Evolutionary conservation across 106 monocot genomes (phyloP).

Genomic region (Amphibolis antarctica): DNA sequence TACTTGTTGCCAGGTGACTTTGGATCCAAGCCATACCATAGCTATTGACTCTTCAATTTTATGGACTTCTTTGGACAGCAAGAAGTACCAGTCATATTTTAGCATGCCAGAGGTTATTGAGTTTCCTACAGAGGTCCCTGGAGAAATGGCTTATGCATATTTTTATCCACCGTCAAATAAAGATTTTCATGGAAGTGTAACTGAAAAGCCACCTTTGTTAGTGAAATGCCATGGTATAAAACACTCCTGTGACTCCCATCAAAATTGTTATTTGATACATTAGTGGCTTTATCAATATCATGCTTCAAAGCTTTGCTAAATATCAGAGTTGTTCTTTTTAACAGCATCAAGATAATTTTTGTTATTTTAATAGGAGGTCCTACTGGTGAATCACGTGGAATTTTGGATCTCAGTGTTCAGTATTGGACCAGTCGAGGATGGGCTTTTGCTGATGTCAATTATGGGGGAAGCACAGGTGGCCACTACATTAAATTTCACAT

Average conservation of each 20-base stretch:
- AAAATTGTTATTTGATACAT: neutral
- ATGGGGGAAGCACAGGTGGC: slow-evolving; percentile 94
- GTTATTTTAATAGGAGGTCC: slow-evolving; percentile 64
- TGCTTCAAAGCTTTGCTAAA: neutral
- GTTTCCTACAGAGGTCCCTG: slow-evolving; percentile 60
- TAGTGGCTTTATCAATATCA: neutral
- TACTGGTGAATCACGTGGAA: slow-evolving; percentile 58
- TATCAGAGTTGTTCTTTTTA: neutral
- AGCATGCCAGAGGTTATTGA: slow-evolving; percentile 75
- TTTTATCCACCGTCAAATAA: slow-evolving; percentile 76
- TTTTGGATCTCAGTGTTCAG: slow-evolving; percentile 64
- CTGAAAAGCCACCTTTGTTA: slow-evolving; percentile 85
- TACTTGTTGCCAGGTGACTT: slow-evolving; percentile 30
- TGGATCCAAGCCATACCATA: slow-evolving; percentile 36
- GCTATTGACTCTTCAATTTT: slow-evolving; percentile 32
- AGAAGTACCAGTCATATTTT: slow-evolving; percentile 45
- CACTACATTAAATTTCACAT: no score
- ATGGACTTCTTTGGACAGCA: slow-evolving; percentile 55
- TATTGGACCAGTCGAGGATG: slow-evolving; percentile 97
- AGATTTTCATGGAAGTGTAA: slow-evolving; percentile 32
- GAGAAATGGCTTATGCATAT: slow-evolving; percentile 76
- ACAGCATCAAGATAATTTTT: neutral
- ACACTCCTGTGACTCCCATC: neutral
- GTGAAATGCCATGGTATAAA: slow-evolving; percentile 79
- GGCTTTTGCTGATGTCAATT: slow-evolving; percentile 97